Base-by-base conservation (phyloP, 352 stramenopile genomes). In the Globisporangium spiculum region DNA sequence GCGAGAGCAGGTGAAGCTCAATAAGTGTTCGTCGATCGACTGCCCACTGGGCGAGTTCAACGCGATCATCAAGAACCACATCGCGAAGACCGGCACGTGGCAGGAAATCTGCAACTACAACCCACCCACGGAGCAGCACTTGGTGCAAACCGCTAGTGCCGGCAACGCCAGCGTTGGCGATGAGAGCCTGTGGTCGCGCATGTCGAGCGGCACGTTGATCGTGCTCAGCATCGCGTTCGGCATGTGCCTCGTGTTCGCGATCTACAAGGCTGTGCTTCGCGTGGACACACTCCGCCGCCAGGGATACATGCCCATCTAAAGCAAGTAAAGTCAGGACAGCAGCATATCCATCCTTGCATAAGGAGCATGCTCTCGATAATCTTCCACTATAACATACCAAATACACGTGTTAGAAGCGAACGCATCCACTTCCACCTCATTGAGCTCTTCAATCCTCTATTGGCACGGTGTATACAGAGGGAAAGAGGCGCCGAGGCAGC, bases 31-130 rank as follows among this genome's bases (percentile, higher is more conserved):
- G 27, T 72, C 71, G 63, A 34, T 74, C 1, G 81, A 92, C 69
- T 96, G 88, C 34, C 81, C 88, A 1, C 71, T 96, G 32, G 61
- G 73, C n/a, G 86, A 96, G 73, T 93, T 96, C 60, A 88, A 75
- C 36, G 41, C 67, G 16, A 96, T 96, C 68, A 89, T 96, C 56
- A 75, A 63, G 44, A 78, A 59, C 53, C 88, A 96, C 75, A 79
- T 92, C 32, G 71, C 75, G 26, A 70, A 61, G 56, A 96, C 88
- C 1, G 88, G 86, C 34, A 92, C 84, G 41, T 96, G 88, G 88
- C 73, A 96, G 64, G 70, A 86, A 52, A 96, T 96, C 67, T 96
- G 88, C 68, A 79, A 88, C 63, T 96, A 93, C 72, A 62, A 84
- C 54, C 71, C 70, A 26, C 71, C 74, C 2, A 38, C 66, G 16